These are phyloP conservation scores for Phytopythium sindhum DNA, from an alignment of 352 stramenopile genomes.

Conservation along the genomic window DNA sequence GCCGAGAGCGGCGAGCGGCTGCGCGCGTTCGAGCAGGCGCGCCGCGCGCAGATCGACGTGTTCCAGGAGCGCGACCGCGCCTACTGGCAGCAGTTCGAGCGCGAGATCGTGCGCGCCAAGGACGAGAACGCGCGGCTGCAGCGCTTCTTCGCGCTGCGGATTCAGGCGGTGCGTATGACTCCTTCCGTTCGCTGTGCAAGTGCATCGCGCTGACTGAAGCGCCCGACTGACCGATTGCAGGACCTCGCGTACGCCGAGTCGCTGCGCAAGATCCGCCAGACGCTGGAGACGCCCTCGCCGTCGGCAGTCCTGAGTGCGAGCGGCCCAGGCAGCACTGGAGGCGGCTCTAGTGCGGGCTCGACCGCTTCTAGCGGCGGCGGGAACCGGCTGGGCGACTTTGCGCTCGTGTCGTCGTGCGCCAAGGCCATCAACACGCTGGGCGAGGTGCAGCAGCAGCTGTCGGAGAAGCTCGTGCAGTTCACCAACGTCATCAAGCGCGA, in stretches of 20 bases:
- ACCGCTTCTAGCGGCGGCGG: not conserved
- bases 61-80: constrained; percentile 59
- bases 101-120: constrained; percentile 56
- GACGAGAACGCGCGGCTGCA: constrained; percentile 67
- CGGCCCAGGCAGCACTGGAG: not conserved
- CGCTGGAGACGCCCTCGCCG: constrained; percentile 34
- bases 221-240: constrained; percentile 7
- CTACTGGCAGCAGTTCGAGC: constrained; percentile 82
- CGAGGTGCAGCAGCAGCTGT: constrained; percentile 74
- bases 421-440: constrained; percentile 59
- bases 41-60: constrained; percentile 68
- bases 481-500: constrained; percentile 68
- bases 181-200: not conserved
- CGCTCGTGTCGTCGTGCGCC: constrained; percentile 46
- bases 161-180: constrained; percentile 41
- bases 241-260: constrained; percentile 76
- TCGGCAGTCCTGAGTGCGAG: not conserved
- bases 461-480: constrained; percentile 77
- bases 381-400: constrained; percentile 22
- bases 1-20: constrained; percentile 48
- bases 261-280: constrained; percentile 53
- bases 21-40: constrained; percentile 60
- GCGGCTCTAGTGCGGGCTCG: not conserved
- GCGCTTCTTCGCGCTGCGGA: constrained; percentile 60
- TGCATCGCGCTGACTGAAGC: not conserved